Base-by-base conservation (phyloP, 2,329 filamentous ascomycete species). In the Ceratocystis cacaofunesta region DNA sequence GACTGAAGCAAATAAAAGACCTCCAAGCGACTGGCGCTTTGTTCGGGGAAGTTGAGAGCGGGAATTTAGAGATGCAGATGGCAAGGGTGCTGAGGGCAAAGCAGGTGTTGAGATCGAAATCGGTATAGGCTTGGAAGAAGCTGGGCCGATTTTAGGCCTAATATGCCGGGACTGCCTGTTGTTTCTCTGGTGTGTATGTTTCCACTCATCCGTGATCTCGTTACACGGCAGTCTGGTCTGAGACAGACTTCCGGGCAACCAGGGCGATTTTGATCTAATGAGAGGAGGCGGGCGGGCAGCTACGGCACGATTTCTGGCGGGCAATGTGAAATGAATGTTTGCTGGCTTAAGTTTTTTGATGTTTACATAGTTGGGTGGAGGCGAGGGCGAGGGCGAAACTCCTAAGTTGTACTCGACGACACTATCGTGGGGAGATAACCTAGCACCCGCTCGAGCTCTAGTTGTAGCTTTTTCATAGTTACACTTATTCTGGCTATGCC, bases 391-490 rank as follows among this genome's bases (percentile, higher is more conserved):
- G 36, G 19, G 19, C 7, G 32, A 30, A 12, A 61, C 60, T n/a
- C 61, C 58, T 5, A 63, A 32, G 25, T 52, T 65, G 52, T 60
- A 64, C 61, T 67, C 66, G 44, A 67, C 66, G 66, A 67, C 50
- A 60, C 66, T 67, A 65, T 67, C 66, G 66, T 67, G 66, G 43
- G 63, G 66, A 46, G 66, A 67, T 22, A 63, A 67, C 28, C 62
- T 63, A 10, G 60, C 50, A 62, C 32, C 48, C 7, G 50, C 41
- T 22, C 66, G 66, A 46, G 44, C 36, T 19, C 36, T 52, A 44
- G 28, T 50, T 4, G 52, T 43, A 19, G 50, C 10, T 43, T 48
- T 48, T 36, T 46, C 25, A 43, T 61, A 36, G 30, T 50, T 52
- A 15, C 43, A 12, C 7, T 41, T 32, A 44, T 22, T 50, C 41